Percentiles rank a stretch among this genome's conserved stretches.
Conservation (phyloP, 495 filamentous ascomycete genomes). For the Xylaria nigripes region DNA sequence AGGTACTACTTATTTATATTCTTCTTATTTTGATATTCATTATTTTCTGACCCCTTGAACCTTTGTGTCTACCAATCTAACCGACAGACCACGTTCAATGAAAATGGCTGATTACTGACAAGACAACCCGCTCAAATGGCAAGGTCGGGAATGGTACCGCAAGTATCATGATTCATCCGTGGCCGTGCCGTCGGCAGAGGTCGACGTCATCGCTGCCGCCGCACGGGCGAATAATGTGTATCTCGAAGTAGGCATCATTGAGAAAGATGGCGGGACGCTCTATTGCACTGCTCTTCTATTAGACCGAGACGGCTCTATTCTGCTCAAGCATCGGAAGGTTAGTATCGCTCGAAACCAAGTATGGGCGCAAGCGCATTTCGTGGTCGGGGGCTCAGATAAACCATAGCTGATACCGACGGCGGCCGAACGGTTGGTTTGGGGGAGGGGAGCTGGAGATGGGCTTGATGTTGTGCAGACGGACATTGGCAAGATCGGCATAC, state of each 20-base stretch:
- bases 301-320: constrained; percentile 26
- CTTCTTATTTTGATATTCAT: neutral
- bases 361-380: neutral
- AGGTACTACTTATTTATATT: constrained; percentile 12
- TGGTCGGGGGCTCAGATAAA: neutral
- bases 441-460: constrained; percentile 32
- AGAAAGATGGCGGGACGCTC: constrained; percentile 35
- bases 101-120: neutral
- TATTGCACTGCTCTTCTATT: constrained; percentile 34
- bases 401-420: constrained; percentile 34
- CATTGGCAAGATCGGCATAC: constrained; percentile 34
- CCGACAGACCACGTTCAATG: too few relatives aligned
- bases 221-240: constrained; percentile 29
- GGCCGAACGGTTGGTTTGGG: constrained; percentile 35
- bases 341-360: neutral
- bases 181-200: constrained; percentile 28
- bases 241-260: constrained; percentile 34
- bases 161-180: constrained; percentile 34
- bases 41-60: too few relatives aligned
- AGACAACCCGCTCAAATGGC: neutral
- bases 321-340: constrained; percentile 27
- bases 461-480: constrained; percentile 34
- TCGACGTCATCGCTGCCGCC: constrained; percentile 25
- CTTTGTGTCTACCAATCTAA: too few relatives aligned
- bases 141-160: constrained; percentile 35